Evolutionary conservation across 805 yeast genomes (phyloP).

Genomic region (Starmerella scarabaei): DNA sequence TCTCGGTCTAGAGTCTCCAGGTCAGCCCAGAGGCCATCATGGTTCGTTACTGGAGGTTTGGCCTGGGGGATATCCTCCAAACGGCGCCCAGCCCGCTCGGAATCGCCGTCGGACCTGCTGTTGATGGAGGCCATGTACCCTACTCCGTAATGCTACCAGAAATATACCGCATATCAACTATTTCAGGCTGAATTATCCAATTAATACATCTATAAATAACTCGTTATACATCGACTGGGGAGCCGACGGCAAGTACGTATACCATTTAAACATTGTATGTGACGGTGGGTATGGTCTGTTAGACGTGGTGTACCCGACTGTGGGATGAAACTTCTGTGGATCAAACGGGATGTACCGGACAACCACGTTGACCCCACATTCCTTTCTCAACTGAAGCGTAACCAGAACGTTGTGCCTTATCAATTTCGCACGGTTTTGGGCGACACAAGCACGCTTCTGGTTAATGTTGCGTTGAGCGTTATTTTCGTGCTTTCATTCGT

Average conservation of each 20-base stretch:
- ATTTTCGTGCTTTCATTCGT: conserved; percentile 57
- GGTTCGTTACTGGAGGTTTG: conserved; percentile 48
- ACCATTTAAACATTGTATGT: no score
- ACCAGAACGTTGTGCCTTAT: conserved; percentile 59
- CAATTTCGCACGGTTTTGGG: conserved; percentile 48
- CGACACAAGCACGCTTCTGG: conserved; percentile 56
- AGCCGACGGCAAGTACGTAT: no score
- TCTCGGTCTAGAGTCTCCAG: conserved; percentile 78
- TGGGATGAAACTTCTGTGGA: conserved; percentile 55
- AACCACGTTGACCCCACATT: conserved; percentile 77
- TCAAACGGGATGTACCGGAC: conserved; percentile 76
- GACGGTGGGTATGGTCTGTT: no score
- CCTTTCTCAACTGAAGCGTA: conserved; percentile 64
- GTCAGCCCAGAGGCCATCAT: conserved; percentile 76
- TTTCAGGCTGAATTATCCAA: no score
- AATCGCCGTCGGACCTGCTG: conserved; percentile 5
- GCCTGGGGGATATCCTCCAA: conserved; percentile 42
- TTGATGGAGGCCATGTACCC: conserved; percentile 4
- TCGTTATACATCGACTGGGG: no score
- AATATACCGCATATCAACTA: no score
- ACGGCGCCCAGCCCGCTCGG: conserved; percentile 1
- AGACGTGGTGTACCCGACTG: no score
- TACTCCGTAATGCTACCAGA: background rate
- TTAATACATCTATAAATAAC: no score
- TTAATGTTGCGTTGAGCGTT: conserved; percentile 52